Evolutionary conservation across 2,329 filamentous ascomycete genomes (phyloP), one percentile per base, ranked within the genome.

Genomic region (Cordyceps cateniannulata): DNA sequence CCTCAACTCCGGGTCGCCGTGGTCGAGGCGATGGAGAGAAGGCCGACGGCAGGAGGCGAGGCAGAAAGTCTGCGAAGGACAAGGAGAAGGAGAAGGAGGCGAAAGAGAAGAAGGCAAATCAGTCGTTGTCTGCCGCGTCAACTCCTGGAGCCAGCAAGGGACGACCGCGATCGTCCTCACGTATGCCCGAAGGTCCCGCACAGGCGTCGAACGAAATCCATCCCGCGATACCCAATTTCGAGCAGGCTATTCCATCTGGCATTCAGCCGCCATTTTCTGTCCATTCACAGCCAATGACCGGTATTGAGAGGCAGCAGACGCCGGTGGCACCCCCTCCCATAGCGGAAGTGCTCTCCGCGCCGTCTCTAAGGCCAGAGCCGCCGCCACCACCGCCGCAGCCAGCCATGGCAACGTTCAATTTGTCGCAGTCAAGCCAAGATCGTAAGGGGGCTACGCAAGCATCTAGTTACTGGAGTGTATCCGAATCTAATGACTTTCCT

Each of bases 381-480:
- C 64, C 74, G 10, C 64, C 74, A 18, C 79, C 73, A 58, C 77
- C 76, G 18, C 75, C 75, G 52, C 78, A 79, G 55, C 76, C 81
- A 2, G 71, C 78, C 2, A 75, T 81, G 62, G 68, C 79, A 12
- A 80, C 79, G 27, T 81, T 85, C 65, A 83, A 84, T 62, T 69
- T 83, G 53, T 67, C 73, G 2, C 76, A 78, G 62, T 67, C 72
- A 16, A 74, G 75, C 44, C 71, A 74, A 40, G 82, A 85, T 65
- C 80, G 81, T 48, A 83, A 82, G 62, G 72, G 75, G 10, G 78
- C 79, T 24, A 76, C 76, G 60, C 85, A 87, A 65, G 85, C 88
- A 16, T 91, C 88, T 1, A 93, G 90, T 72, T 95, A 95, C 72
- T 95, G 90, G 90, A 93, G 90, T 68, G 90, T 93, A 24, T 88